A percentile compares a stretch with the other conserved stretches of the same genome.
Conservation (phyloP, 345 rosid genomes). For the Hirschfeldia incana region DNA sequence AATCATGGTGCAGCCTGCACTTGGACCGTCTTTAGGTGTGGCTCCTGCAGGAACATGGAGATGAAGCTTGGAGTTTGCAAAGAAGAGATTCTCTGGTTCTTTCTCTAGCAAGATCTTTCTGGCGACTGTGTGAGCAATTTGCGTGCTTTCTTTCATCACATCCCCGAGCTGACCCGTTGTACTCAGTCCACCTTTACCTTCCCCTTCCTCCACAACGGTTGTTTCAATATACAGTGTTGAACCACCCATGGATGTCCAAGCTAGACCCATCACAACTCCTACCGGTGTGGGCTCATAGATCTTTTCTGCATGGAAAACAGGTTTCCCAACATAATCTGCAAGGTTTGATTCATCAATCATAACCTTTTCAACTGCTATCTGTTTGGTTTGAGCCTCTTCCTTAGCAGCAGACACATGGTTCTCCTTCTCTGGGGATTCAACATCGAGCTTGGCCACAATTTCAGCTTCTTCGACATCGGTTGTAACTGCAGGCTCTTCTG, state of each 20-base stretch:
- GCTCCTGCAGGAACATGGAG: slow-evolving; percentile 99
- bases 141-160: slow-evolving; percentile 98
- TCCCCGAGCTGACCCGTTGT: slow-evolving; percentile 95
- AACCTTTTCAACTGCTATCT: slow-evolving; percentile 55
- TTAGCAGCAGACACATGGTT: slow-evolving; percentile 17
- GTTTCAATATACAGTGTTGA: slow-evolving; percentile 96
- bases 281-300: slow-evolving; percentile 83
- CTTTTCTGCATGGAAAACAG: slow-evolving; percentile 94
- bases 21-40: slow-evolving; percentile 96
- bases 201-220: slow-evolving; percentile 77
- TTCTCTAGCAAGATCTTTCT: slow-evolving; percentile 72
- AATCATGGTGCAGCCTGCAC: slow-evolving; percentile 99
- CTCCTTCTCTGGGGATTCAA: slow-evolving; percentile 11
- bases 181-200: slow-evolving; percentile 84
- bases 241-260: slow-evolving; percentile 99
- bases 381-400: slow-evolving; percentile 47
- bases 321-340: slow-evolving; percentile 86
- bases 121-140: slow-evolving; percentile 87
- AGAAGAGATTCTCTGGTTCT: slow-evolving; percentile 71
- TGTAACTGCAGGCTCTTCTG: slow-evolving; percentile 48
- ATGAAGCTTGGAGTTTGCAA: slow-evolving; percentile 84
- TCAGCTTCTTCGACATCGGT: slow-evolving; percentile 37
- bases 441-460: slow-evolving; percentile 29
- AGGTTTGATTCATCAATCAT: slow-evolving; percentile 67
- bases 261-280: slow-evolving; percentile 99